Conservation (phyloP, 1,284 basidiomycete species). For the Megacollybia platyphylla region DNA sequence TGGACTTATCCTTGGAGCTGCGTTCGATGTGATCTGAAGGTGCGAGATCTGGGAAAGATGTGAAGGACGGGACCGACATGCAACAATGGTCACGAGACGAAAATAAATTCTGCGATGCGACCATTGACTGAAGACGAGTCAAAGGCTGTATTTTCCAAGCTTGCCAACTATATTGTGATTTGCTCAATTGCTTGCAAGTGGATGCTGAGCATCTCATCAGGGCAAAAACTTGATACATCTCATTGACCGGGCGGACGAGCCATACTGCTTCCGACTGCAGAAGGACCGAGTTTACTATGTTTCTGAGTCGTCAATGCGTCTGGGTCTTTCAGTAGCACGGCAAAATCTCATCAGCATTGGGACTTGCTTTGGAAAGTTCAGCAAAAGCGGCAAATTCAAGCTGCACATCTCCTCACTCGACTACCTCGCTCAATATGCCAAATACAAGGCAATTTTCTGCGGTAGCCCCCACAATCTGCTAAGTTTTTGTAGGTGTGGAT, state of each 20-base stretch:
- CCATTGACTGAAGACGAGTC: constrained; percentile 81
- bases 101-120: constrained; percentile 36
- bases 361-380: constrained; percentile 97
- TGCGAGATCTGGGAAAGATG: constrained; percentile 50
- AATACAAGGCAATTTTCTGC: constrained; percentile 71
- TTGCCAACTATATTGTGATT: constrained; percentile 78
- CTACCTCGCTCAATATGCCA: constrained; percentile 91
- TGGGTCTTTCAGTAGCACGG: constrained; percentile 85
- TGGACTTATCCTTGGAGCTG: constrained; percentile 8
- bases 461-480: background rate
- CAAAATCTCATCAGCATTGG: constrained; percentile 90
- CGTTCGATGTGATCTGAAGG: constrained; percentile 18
- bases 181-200: background rate
- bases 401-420: constrained; percentile 92
- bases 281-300: constrained; percentile 91
- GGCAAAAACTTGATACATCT: constrained; percentile 87
- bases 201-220: constrained; percentile 18
- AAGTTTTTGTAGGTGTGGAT: constrained; percentile 79
- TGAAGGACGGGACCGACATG: constrained; percentile 35
- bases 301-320: constrained; percentile 85
- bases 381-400: constrained; percentile 96
- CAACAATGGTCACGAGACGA: constrained; percentile 1
- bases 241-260: constrained; percentile 75
- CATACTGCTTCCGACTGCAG: constrained; percentile 85
- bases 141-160: constrained; percentile 79